phyloP scores from a whole-genome alignment of 2,329 filamentous ascomycete genomes.

The Clarireedia hainanense region DNA sequence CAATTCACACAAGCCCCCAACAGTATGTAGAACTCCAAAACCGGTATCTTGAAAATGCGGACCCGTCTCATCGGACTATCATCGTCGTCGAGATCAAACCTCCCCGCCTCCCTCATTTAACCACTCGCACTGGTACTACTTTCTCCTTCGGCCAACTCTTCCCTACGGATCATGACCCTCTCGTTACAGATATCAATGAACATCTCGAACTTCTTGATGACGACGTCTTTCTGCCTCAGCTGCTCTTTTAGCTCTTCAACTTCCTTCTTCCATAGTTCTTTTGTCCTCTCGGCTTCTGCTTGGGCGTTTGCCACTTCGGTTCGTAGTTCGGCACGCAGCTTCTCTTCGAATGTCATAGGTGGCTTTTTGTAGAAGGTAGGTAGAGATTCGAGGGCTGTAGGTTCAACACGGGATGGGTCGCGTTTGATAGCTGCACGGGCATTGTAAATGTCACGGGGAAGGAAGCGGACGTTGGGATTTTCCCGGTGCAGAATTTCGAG shows the following conservation, averaged over 20 bases:
- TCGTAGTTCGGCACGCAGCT: constrained; percentile 53
- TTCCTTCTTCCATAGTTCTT: constrained; percentile 47
- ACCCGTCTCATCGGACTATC: too few species aligned
- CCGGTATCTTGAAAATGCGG: too few species aligned
- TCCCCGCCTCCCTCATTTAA: constrained; percentile 1
- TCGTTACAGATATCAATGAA: constrained; percentile 64
- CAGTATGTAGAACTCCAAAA: too few species aligned
- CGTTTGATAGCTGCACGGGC: constrained; percentile 59
- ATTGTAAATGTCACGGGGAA: constrained; percentile 61
- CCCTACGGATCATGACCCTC: constrained; percentile 55
- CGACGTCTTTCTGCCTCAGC: constrained; percentile 54
- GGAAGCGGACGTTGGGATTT: constrained; percentile 54
- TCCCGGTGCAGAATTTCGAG: constrained; percentile 57
- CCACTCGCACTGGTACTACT: constrained; percentile 14
- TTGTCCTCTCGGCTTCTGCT: constrained; percentile 49
- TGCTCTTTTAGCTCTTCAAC: constrained; percentile 51
- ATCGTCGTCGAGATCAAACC: too few species aligned
- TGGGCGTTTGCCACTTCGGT: constrained; percentile 51
- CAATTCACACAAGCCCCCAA: too few species aligned
- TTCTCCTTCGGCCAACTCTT: constrained; percentile 37
- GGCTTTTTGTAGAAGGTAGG: constrained; percentile 62
- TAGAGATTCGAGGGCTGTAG: constrained; percentile 48
- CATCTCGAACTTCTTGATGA: constrained; percentile 58
- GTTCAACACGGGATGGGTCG: constrained; percentile 55
- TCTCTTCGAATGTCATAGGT: constrained; percentile 53